Evolutionary conservation across 2,329 filamentous ascomycete species (phyloP), one percentile per base, ranked within the genome.

Genomic region (Penicillium decumbens): DNA sequence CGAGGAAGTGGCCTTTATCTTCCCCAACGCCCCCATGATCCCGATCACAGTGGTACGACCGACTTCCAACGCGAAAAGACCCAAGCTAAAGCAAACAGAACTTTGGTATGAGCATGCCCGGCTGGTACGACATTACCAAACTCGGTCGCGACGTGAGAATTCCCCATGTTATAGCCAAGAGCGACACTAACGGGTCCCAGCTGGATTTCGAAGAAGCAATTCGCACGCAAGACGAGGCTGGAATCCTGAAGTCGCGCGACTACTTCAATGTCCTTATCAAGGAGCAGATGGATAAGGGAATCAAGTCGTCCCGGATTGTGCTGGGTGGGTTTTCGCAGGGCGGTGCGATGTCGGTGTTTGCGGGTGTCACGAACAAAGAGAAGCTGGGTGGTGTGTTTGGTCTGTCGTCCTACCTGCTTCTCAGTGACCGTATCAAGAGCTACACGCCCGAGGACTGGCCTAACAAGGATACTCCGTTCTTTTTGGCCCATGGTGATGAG

Each of bases 351-450:
- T 83, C 89, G 18, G 72, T 97, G 33, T 82, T 96, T 64, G 78
- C 87, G 0, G 91, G 89, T 4, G 72, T 95, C 37, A 95, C 90
- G 4, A 80, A 77, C 58, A 77, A 79, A 40, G 77, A 81, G 59
- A 89, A 89, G 72, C 76, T 97, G 13, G 92, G 83, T n/a, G 92
- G 91, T 55, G 87, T 97, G 56, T 85, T 96, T 55, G 89, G 85
- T 6, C 73, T 97, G 54, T 93, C 88, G 10, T 86, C 83, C 61
- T 97, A 95, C 71, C 72, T 96, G 59, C 77, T 89, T 18, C 75
- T 96, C 41, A 77, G 81, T 55, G 74, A 80, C 54, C 86, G 84
- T 65, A 69, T 89, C 57, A 76, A 79, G 64, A 77, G 77, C 7
- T 74, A 81, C 55, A 68, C 81, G 13, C 75, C 79, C 1, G 75